Evolutionary conservation across 2,329 filamentous ascomycete genomes (phyloP).

Genomic region (Neophaeococcomyces mojaviensis): DNA sequence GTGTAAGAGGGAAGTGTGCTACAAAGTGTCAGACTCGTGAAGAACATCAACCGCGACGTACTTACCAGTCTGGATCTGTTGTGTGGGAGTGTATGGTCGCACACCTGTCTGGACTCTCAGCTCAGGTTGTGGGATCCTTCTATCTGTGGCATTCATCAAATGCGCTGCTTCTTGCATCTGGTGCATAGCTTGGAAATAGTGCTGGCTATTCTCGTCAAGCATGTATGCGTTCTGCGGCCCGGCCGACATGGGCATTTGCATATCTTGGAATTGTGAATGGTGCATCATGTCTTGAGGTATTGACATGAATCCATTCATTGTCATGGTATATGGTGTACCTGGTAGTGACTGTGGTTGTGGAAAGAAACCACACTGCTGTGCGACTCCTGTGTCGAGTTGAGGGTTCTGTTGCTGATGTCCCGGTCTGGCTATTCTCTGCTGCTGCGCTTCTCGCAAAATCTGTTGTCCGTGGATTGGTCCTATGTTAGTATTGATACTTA

Average conservation of each 20-base stretch:
- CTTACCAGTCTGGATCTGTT: conserved; percentile 55
- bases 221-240: conserved; percentile 10
- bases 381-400: conserved; percentile 30
- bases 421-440: conserved; percentile 77
- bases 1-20: conserved; percentile 62
- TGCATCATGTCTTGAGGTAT: conserved; percentile 16
- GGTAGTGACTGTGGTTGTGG: conserved; percentile 12
- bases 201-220: conserved; percentile 22
- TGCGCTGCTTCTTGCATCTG: conserved; percentile 13
- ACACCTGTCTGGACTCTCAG: conserved; percentile 29
- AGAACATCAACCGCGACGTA: not conserved
- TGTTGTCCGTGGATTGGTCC: conserved; percentile 60
- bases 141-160: conserved; percentile 20
- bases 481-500: conserved; percentile 51
- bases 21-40: conserved; percentile 20
- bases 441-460: conserved; percentile 82
- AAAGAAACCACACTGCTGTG: conserved; percentile 26
- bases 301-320: conserved; percentile 24
- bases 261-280: conserved; percentile 20
- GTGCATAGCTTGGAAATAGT: conserved; percentile 21
- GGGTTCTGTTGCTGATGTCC: conserved; percentile 43
- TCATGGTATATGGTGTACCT: conserved; percentile 20
- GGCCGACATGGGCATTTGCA: conserved; percentile 19
- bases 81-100: conserved; percentile 56
- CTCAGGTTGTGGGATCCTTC: conserved; percentile 35